A percentile compares a stretch with the other conserved stretches of the same genome.
These are phyloP conservation scores for Rhynchospora pubera DNA, from an alignment of 176 grass and related monocot species.

Conservation along the genomic window DNA sequence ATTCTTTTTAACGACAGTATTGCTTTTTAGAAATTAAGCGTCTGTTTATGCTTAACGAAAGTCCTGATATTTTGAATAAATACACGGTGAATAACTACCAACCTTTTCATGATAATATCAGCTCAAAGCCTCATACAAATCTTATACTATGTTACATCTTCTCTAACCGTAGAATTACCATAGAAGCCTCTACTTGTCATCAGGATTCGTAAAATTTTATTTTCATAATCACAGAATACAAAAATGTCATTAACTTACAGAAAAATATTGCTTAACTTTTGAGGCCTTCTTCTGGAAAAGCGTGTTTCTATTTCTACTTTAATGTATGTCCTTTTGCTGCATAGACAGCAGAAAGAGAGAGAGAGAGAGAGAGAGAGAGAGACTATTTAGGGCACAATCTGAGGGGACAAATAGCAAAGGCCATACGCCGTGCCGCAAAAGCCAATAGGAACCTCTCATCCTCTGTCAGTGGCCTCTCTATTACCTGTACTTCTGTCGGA, in stretches of 20 bases:
- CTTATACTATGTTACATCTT: not conserved
- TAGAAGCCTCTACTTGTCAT: not conserved
- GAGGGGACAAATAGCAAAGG: slow-evolving; percentile 81
- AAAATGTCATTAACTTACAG: not conserved
- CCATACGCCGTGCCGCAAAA: slow-evolving; percentile 73
- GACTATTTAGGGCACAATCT: slow-evolving; percentile 55
- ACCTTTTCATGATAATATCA: not conserved
- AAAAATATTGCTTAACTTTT: not conserved
- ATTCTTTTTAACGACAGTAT: not conserved
- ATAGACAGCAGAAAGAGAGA: not conserved
- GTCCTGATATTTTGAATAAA: not conserved
- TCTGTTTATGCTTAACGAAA: not conserved
- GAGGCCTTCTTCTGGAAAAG: not conserved
- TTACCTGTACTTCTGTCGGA: slow-evolving; percentile 63
- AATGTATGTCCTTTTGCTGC: not conserved
- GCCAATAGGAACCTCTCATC: slow-evolving; percentile 76
- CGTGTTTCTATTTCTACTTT: not conserved
- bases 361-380: not conserved
- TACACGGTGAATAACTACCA: not conserved
- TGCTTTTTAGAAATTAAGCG: not conserved
- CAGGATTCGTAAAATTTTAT: not conserved
- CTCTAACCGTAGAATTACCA: not conserved
- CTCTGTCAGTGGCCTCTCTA: slow-evolving; percentile 75
- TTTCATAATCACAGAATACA: not conserved
- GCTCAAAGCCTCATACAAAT: not conserved